Percentiles rank a stretch among this genome's conserved stretches.
phyloP scores from a whole-genome alignment of 2,329 filamentous ascomycete genomes.

The Cytospora mali region DNA sequence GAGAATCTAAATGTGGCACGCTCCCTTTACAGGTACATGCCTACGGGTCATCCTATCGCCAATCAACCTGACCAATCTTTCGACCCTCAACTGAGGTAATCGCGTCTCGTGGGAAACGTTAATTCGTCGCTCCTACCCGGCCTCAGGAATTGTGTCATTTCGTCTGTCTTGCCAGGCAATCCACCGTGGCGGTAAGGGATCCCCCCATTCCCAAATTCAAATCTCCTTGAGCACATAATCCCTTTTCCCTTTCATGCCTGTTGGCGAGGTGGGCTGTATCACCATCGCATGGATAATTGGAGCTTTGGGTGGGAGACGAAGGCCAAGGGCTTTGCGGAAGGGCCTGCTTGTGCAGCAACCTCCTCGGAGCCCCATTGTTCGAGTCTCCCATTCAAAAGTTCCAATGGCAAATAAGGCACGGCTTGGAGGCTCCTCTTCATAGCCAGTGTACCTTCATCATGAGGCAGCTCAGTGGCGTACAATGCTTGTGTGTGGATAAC shows the following conservation, averaged over 20 bases:
- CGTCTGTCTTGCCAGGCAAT: slow-evolving; percentile 45
- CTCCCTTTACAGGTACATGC: slow-evolving; percentile 47
- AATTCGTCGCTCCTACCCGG: slow-evolving; percentile 63
- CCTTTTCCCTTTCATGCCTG: slow-evolving; percentile 10
- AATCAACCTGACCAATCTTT: slow-evolving; percentile 36
- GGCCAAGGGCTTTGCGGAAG: slow-evolving; percentile 6
- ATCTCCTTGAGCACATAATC: slow-evolving; percentile 11
- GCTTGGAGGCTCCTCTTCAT: neutral
- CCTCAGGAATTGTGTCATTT: slow-evolving; percentile 54
- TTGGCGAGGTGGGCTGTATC: slow-evolving; percentile 10
- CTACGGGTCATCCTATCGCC: slow-evolving; percentile 41
- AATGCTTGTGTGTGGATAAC: slow-evolving; percentile 19
- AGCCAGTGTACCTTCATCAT: slow-evolving; percentile 4
- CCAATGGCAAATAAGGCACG: slow-evolving; percentile 3
- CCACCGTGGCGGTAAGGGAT: slow-evolving; percentile 57
- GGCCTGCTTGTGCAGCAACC: slow-evolving; percentile 11
- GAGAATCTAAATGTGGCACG: slow-evolving; percentile 32
- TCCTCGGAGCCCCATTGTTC: slow-evolving; percentile 1
- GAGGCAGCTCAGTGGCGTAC: slow-evolving; percentile 16
- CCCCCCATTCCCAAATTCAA: slow-evolving; percentile 29
- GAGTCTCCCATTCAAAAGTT: neutral
- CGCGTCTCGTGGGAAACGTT: slow-evolving; percentile 63
- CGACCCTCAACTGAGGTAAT: slow-evolving; percentile 42
- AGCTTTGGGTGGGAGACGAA: slow-evolving; percentile 3
- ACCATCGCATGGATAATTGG: slow-evolving; percentile 2